These are phyloP conservation scores for Fusarium redolens DNA, from an alignment of 2,329 filamentous ascomycete genomes.

Conservation along the genomic window DNA sequence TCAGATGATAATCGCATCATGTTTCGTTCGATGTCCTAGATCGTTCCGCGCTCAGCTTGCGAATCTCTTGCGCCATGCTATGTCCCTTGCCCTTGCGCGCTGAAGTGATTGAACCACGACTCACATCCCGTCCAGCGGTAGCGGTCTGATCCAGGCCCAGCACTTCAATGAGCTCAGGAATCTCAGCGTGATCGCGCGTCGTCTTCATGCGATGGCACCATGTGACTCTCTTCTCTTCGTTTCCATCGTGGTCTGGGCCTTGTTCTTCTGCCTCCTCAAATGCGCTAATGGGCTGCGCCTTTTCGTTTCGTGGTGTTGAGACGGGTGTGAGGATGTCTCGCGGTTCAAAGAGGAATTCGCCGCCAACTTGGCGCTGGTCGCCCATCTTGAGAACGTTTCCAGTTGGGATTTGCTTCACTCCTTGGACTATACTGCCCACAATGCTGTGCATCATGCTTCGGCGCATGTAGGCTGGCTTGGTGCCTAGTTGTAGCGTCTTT, in stretches of 20 bases:
- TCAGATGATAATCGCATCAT: conserved; percentile 4
- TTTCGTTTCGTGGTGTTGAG: conserved; percentile 55
- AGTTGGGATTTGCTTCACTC: conserved; percentile 65
- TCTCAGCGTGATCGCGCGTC: conserved; percentile 81
- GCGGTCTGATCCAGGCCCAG: conserved; percentile 63
- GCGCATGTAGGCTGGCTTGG: conserved; percentile 72
- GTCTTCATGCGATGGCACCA: conserved; percentile 88
- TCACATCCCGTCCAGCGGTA: conserved; percentile 12
- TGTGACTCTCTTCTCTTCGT: conserved; percentile 70
- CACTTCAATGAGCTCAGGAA: conserved; percentile 72
- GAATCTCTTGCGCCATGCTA: conserved; percentile 63
- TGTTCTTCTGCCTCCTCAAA: conserved; percentile 32
- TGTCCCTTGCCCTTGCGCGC: conserved; percentile 64
- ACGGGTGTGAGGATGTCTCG: conserved; percentile 57
- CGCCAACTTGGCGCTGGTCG: conserved; percentile 76
- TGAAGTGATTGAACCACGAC: conserved; percentile 50
- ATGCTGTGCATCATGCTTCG: conserved; percentile 64
- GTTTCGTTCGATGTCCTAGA: conserved; percentile 23
- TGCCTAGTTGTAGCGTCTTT: conserved; percentile 69
- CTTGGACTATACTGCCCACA: conserved; percentile 67
- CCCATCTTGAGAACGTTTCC: conserved; percentile 73
- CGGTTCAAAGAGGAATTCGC: conserved; percentile 81
- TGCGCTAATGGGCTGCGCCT: conserved; percentile 34
- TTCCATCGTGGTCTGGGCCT: conserved; percentile 8
- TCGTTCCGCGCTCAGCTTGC: conserved; percentile 53